Conservation (phyloP, 1,139 yeast genomes). For the Nakaseomyces kungkrabaensis region DNA sequence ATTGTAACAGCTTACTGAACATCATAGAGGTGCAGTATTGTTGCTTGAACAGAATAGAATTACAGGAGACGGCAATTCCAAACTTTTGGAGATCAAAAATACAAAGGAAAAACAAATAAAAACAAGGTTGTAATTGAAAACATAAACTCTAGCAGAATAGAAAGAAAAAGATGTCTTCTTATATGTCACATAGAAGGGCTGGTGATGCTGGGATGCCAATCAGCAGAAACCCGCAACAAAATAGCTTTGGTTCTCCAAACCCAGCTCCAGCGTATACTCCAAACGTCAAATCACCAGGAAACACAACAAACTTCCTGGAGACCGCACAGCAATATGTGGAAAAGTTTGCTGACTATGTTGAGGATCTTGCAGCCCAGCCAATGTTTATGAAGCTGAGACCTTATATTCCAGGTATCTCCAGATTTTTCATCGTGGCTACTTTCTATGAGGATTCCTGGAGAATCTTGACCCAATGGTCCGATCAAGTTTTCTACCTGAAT, state of each 20-base stretch:
- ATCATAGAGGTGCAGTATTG: too few species aligned
- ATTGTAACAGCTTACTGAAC: too few species aligned
- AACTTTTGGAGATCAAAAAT: too few species aligned
- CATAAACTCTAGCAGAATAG: background rate
- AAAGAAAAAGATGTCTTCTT: background rate
- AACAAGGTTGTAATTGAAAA: too few species aligned
- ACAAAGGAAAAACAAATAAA: background rate
- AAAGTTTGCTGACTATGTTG: conserved; percentile 27
- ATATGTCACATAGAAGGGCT: background rate
- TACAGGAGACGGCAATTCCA: too few species aligned
- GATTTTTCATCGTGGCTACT: conserved; percentile 88
- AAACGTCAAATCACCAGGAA: background rate
- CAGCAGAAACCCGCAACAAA: background rate
- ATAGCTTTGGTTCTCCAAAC: background rate
- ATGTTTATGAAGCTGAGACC: conserved; percentile 41
- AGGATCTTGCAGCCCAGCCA: conserved; percentile 33
- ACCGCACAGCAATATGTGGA: conserved; percentile 15
- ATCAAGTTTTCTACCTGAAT: conserved; percentile 79
- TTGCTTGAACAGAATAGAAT: too few species aligned
- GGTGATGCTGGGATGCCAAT: background rate
- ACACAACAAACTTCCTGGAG: background rate
- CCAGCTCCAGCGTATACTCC: background rate
- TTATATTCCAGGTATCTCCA: conserved; percentile 75
- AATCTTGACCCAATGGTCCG: conserved; percentile 81
- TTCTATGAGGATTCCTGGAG: conserved; percentile 85